Evolutionary conservation across 441 rosid genomes (phyloP).

Genomic region (Gossypium trilobum): DNA sequence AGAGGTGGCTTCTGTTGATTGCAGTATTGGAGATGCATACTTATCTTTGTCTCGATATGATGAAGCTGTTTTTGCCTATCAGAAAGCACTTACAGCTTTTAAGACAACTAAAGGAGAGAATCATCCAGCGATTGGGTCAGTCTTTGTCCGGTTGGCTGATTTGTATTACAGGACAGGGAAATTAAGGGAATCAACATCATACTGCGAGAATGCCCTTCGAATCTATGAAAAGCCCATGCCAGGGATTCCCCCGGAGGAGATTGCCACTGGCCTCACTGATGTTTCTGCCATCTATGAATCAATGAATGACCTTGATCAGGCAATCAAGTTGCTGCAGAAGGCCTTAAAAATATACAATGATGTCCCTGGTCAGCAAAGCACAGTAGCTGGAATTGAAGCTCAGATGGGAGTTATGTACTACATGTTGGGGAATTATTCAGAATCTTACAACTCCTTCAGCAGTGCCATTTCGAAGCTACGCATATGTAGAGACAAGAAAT

Average conservation of each 20-base stretch:
- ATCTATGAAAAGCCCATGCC: conserved; percentile 47
- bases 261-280: conserved; percentile 58
- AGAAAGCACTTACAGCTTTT: conserved; percentile 56
- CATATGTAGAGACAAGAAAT: conserved; percentile 52
- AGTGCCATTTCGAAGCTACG: conserved; percentile 45
- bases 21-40: conserved; percentile 61
- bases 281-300: conserved; percentile 57
- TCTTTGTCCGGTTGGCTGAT: conserved; percentile 39
- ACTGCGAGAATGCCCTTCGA: conserved; percentile 53
- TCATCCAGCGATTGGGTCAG: conserved; percentile 55
- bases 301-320: conserved; percentile 57
- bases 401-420: conserved; percentile 68
- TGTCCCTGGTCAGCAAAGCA: conserved; percentile 54
- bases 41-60: conserved; percentile 52
- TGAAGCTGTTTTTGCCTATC: conserved; percentile 62
- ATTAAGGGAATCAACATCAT: conserved; percentile 53
- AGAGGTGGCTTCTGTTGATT: conserved; percentile 60
- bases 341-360: conserved; percentile 27
- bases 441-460: conserved; percentile 45
- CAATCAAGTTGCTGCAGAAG: conserved; percentile 48
- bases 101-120: conserved; percentile 61
- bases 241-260: conserved; percentile 53
- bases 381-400: conserved; percentile 59
- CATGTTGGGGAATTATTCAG: conserved; percentile 52
- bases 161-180: conserved; percentile 41